Conservation (phyloP, 805 yeast genomes). For the Pichia manshurica region DNA sequence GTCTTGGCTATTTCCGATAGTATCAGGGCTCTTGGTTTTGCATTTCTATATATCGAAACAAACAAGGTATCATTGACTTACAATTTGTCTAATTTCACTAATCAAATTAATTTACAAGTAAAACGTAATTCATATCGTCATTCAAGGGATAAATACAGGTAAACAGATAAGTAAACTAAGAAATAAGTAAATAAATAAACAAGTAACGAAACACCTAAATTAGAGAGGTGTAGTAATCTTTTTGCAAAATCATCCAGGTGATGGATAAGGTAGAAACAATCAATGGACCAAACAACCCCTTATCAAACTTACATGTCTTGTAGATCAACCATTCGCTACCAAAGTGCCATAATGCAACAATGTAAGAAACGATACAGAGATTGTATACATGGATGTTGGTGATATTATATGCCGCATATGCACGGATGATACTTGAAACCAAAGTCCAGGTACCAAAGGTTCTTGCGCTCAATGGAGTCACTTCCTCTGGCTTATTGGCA, state of each 20-base stretch:
- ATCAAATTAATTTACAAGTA: no score
- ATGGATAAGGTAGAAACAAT: slow-evolving; percentile 70
- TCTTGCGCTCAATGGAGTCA: slow-evolving; percentile 70
- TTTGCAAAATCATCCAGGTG: slow-evolving; percentile 74
- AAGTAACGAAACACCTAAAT: background rate
- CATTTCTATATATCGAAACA: no score
- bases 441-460: slow-evolving; percentile 99
- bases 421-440: slow-evolving; percentile 74
- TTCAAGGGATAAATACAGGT: no score
- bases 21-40: no score
- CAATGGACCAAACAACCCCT: slow-evolving; percentile 86
- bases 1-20: no score
- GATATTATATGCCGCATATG: slow-evolving; percentile 79
- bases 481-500: slow-evolving; percentile 53
- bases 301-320: slow-evolving; percentile 76
- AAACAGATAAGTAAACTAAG: no score
- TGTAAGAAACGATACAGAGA: slow-evolving; percentile 72
- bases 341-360: slow-evolving; percentile 81
- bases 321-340: slow-evolving; percentile 74
- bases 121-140: no score
- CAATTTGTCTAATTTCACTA: no score
- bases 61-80: no score
- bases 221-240: slow-evolving; percentile 45
- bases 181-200: no score
- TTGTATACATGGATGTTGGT: slow-evolving; percentile 66